Evolutionary conservation across 148 eudicot genomes (phyloP).

Genomic region (Polygonum aviculare): DNA sequence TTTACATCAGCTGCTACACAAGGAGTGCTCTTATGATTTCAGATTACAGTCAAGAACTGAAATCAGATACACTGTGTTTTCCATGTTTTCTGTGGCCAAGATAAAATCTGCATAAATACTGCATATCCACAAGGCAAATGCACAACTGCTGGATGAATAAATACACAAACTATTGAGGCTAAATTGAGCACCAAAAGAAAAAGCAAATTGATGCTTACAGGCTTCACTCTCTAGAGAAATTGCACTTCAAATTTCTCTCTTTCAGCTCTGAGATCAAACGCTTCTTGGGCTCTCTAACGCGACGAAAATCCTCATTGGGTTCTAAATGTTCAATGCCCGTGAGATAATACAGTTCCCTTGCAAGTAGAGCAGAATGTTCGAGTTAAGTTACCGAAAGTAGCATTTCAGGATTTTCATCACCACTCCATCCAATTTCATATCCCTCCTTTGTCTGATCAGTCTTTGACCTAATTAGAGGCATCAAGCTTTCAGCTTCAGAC

Average conservation of each 20-base stretch:
- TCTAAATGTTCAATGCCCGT: background rate
- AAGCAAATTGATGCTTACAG: background rate
- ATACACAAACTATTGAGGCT: background rate
- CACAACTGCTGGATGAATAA: background rate
- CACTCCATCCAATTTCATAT: constrained; percentile 21
- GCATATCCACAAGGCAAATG: background rate
- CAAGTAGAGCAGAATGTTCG: background rate
- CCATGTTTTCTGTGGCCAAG: background rate
- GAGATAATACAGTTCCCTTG: background rate
- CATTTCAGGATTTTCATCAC: constrained; percentile 30
- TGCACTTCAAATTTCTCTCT: background rate
- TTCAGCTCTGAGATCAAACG: background rate
- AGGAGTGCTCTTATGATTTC: too few species aligned
- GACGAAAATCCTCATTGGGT: background rate
- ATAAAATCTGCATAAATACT: background rate
- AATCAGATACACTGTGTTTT: too few species aligned
- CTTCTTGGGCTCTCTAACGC: background rate
- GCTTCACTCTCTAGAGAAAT: background rate
- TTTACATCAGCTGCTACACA: background rate
- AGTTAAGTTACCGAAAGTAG: constrained; percentile 5
- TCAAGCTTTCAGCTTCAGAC: constrained; percentile 31
- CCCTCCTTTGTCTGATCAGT: constrained; percentile 5
- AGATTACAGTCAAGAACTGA: too few species aligned
- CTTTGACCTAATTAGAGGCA: constrained; percentile 13
- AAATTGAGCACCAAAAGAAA: background rate